Conservation (phyloP, 2,329 filamentous ascomycete genomes). For the Colletotrichum euphorbiae region DNA sequence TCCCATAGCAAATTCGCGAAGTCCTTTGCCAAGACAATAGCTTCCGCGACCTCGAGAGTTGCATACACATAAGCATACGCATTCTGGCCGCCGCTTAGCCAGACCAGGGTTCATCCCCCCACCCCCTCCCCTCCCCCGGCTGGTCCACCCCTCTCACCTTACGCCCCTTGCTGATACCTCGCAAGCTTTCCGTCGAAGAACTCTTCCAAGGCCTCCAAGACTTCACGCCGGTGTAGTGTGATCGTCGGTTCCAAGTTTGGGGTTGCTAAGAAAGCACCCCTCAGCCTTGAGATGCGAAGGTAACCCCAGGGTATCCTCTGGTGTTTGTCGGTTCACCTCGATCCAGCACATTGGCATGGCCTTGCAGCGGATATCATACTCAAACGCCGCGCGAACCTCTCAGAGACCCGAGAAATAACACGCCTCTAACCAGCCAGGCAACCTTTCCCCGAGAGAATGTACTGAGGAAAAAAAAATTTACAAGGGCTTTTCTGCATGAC, state of each 20-base stretch:
- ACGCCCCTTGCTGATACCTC: constrained; percentile 19
- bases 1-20: constrained; percentile 20
- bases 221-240: constrained; percentile 10
- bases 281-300: constrained; percentile 26
- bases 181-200: constrained; percentile 26
- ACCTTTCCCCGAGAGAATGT: constrained; percentile 13
- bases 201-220: constrained; percentile 22
- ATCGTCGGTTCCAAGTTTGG: constrained; percentile 32
- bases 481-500: constrained; percentile 32
- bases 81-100: constrained; percentile 3
- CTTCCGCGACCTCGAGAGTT: constrained; percentile 23
- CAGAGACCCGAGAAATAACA: constrained; percentile 9
- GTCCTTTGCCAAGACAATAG: constrained; percentile 36
- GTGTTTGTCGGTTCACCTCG: constrained; percentile 34
- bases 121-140: not conserved
- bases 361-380: constrained; percentile 31
- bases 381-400: constrained; percentile 20
- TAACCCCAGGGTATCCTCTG: constrained; percentile 20
- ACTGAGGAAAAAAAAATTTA: constrained; percentile 14
- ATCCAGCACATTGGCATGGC: constrained; percentile 27
- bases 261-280: constrained; percentile 19
- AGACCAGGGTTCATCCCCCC: constrained; percentile 19
- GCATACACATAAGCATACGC: constrained; percentile 19
- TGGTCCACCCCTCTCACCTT: constrained; percentile 1
- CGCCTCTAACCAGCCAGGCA: constrained; percentile 9